Base-by-base conservation (phyloP, 2,329 filamentous ascomycete genomes). In the Sporothrix mexicana region DNA sequence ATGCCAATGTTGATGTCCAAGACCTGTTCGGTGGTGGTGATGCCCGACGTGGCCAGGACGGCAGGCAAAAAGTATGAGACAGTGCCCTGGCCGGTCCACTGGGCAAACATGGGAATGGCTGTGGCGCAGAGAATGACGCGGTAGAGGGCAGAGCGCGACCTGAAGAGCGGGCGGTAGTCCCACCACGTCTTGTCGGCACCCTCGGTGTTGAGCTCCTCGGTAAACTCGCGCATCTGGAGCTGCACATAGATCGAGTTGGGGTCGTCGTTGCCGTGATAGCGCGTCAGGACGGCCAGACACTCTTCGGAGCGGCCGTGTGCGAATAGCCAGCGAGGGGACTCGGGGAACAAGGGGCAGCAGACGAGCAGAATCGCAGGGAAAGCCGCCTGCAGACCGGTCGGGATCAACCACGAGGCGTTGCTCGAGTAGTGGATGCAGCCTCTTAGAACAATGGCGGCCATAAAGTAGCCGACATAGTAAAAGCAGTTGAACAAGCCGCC, bases 121-220 rank as follows among this genome's bases (percentile, higher is more conserved):
- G 57, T 61, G 25, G 57, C 57, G 8, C 57, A 61, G 25, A 61
- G 25, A 15, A 61, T 15, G 13, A 61, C 57, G 30, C 57, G 57
- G 25, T 61, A 61, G 23, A 61, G 57, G 2, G 57, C 57, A 15
- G 57, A 12, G 13, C 57, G 57, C 25, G 57, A 61, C 57, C 36
- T 61, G 57, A 61, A 61, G 12, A 61, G 57, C 57, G 57, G 57
- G 25, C 57, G 57, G 25, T 61, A 61, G 57, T 61, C 57, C 57
- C 23, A 36, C 57, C 23, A 41, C 3, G 23, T 61, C 25, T 61
- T 61, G 57, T 61, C 57, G 57, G 57, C 57, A 9, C 57, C 57
- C 57, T 61, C 57, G 25, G 25, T 41, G 57, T 30, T 61, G 57
- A 61, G 57, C 25, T 61, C 57, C 25, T 61, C 57, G 25, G 23